Percentiles rank a stretch among this genome's conserved stretches.
Conservation (phyloP, 2,329 filamentous ascomycete genomes). For the Penicillium sp. region DNA sequence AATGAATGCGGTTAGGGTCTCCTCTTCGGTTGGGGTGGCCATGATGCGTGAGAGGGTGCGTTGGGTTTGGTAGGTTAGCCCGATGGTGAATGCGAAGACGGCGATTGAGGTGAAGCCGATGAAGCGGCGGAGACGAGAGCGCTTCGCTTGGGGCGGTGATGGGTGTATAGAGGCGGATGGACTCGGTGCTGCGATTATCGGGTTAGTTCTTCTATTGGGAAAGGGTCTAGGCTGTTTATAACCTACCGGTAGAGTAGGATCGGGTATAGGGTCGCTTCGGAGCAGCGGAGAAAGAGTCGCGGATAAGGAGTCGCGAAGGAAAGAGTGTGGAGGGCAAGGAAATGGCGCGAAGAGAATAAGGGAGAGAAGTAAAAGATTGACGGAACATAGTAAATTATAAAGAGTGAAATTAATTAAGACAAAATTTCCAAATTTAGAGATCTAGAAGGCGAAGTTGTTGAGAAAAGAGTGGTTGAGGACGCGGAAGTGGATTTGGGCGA, state of each 20-base stretch:
- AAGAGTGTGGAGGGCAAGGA: slow-evolving; percentile 26
- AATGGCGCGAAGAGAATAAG: background rate
- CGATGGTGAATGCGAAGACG: slow-evolving; percentile 34
- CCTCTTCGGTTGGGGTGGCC: slow-evolving; percentile 60
- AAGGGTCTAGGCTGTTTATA: background rate
- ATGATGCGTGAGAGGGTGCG: slow-evolving; percentile 34
- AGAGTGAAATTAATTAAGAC: background rate
- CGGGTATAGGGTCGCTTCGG: background rate
- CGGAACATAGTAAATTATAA: slow-evolving; percentile 14
- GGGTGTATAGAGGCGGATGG: slow-evolving; percentile 5
- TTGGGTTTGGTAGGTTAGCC: slow-evolving; percentile 30
- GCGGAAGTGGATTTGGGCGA: background rate
- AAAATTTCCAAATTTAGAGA: background rate
- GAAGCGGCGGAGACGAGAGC: slow-evolving; percentile 36
- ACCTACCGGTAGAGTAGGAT: slow-evolving; percentile 14
- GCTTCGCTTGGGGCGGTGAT: slow-evolving; percentile 18
- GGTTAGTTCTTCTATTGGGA: background rate
- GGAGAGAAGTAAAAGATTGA: slow-evolving; percentile 3
- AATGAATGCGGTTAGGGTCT: slow-evolving; percentile 67
- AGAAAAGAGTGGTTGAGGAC: slow-evolving; percentile 10
- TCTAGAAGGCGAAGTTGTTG: slow-evolving; percentile 15
- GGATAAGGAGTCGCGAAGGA: slow-evolving; percentile 7
- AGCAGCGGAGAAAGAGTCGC: background rate
- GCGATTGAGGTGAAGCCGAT: slow-evolving; percentile 41
- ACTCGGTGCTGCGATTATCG: slow-evolving; percentile 6